Evolutionary conservation across 2,329 filamentous ascomycete genomes (phyloP).

Genomic region (Ophiosphaerella narmari): DNA sequence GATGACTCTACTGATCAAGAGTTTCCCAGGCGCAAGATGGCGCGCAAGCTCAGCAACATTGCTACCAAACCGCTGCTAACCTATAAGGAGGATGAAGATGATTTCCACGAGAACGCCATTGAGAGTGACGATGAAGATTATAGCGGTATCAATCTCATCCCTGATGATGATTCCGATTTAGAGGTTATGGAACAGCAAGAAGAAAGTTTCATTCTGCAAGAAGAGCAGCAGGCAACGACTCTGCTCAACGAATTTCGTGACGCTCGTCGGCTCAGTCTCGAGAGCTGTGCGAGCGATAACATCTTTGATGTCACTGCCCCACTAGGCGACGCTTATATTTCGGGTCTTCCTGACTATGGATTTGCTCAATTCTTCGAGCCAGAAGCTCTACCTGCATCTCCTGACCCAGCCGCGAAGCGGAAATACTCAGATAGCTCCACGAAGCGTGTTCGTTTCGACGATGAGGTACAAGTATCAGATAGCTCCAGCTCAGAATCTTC

Average conservation of each 20-base stretch:
- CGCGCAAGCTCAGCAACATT: constrained; percentile 42
- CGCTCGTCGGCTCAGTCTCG: constrained; percentile 41
- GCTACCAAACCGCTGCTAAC: constrained; percentile 41
- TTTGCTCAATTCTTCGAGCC: constrained; percentile 45
- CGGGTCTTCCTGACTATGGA: constrained; percentile 34
- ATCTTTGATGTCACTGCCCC: constrained; percentile 40
- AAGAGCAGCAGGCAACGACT: constrained; percentile 35
- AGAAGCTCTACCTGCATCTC: constrained; percentile 50
- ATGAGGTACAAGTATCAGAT: constrained; percentile 68
- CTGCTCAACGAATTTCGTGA: constrained; percentile 39
- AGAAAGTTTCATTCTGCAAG: constrained; percentile 70
- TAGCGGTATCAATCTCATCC: constrained; percentile 76
- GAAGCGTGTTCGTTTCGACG: constrained; percentile 75
- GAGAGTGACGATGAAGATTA: constrained; percentile 59
- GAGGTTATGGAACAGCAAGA: constrained; percentile 77
- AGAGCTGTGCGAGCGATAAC: constrained; percentile 40
- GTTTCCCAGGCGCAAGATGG: constrained; percentile 47
- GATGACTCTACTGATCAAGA: constrained; percentile 38
- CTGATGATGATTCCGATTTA: constrained; percentile 79
- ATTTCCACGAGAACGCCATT: constrained; percentile 40
- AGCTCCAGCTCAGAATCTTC: constrained; percentile 51
- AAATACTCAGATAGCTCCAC: constrained; percentile 47
- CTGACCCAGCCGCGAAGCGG: constrained; percentile 37
- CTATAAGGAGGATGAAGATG: constrained; percentile 35
- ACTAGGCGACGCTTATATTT: constrained; percentile 30